A percentile compares a stretch with the other conserved stretches of the same genome.
These are phyloP conservation scores for Simplicillium aogashimaense DNA, from an alignment of 2,329 filamentous ascomycete species.

Conservation along the genomic window DNA sequence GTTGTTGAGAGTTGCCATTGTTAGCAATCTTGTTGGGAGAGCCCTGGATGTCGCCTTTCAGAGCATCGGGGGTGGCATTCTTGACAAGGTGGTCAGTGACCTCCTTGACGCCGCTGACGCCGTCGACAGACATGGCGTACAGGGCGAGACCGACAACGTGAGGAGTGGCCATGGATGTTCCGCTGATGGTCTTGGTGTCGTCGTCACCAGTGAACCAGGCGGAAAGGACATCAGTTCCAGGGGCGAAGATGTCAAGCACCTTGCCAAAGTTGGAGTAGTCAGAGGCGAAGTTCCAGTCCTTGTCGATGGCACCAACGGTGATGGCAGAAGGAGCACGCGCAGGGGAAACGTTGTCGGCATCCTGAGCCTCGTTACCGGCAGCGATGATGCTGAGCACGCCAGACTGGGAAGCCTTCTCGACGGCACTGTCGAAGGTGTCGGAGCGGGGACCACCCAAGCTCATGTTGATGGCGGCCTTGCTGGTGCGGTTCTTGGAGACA, in stretches of 20 bases:
- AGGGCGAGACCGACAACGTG: constrained; percentile 48
- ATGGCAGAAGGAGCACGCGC: constrained; percentile 20
- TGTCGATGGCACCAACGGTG: constrained; percentile 25
- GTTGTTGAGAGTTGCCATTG: constrained; percentile 30
- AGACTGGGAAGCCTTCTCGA: constrained; percentile 29
- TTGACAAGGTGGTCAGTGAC: constrained; percentile 24
- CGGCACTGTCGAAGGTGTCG: constrained; percentile 36
- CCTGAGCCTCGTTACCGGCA: constrained; percentile 38
- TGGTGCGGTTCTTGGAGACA: constrained; percentile 24
- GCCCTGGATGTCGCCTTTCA: constrained; percentile 15
- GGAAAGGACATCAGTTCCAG: constrained; percentile 34
- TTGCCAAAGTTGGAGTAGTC: constrained; percentile 40
- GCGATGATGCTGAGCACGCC: constrained; percentile 44
- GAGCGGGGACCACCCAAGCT: constrained; percentile 40
- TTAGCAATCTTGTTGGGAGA: constrained; percentile 39
- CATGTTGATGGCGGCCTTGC: constrained; percentile 40
- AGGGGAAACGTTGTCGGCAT: constrained; percentile 17
- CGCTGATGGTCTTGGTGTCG: constrained; percentile 38
- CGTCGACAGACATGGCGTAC: constrained; percentile 35
- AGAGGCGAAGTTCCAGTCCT: constrained; percentile 25
- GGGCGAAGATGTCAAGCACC: constrained; percentile 39
- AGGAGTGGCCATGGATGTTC: constrained; percentile 56
- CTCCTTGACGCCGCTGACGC: constrained; percentile 18
- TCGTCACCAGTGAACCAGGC: constrained; percentile 35
- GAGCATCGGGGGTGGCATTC: constrained; percentile 1